Percentiles rank a stretch among this genome's conserved stretches.
Conservation (phyloP, 1,139 yeast species). For the Taphrina flavorubra region DNA sequence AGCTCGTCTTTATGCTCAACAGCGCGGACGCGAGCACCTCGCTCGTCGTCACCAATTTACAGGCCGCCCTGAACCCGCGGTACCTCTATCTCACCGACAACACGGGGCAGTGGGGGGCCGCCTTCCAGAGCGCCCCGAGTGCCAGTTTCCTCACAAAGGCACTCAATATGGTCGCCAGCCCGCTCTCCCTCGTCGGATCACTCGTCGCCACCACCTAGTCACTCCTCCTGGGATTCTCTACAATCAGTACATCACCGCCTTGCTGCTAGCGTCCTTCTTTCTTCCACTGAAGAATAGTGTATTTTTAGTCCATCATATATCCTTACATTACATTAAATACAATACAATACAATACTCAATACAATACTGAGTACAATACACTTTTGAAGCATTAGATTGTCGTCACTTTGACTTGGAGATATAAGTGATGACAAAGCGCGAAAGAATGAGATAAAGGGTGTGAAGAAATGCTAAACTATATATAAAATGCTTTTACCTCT, state of each 20-base stretch:
- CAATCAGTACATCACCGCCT: too few species aligned
- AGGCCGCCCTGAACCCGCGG: constrained; percentile 23
- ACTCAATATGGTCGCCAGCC: constrained; percentile 4
- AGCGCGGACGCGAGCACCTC: constrained; percentile 13
- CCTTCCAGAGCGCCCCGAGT: constrained; percentile 25
- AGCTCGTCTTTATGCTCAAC: constrained; percentile 20
- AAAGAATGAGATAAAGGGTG: neutral
- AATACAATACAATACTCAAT: too few species aligned
- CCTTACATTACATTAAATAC: too few species aligned
- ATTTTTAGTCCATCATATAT: neutral
- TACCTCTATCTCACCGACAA: constrained; percentile 26
- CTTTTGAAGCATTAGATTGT: too few species aligned
- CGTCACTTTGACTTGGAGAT: too few species aligned
- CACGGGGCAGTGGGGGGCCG: constrained; percentile 18
- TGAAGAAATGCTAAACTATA: neutral
- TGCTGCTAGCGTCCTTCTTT: too few species aligned
- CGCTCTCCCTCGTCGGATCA: neutral
- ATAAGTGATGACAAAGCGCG: too few species aligned
- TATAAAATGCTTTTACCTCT: too few species aligned
- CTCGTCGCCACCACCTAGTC: neutral
- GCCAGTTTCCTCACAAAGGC: constrained; percentile 4
- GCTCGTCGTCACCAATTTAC: constrained; percentile 15
- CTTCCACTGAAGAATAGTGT: neutral
- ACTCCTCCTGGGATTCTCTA: too few species aligned
- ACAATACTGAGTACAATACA: too few species aligned